These are phyloP conservation scores for Pyrenophora tritici-repentis DNA, from an alignment of 2,329 filamentous ascomycete species.

Conservation along the genomic window DNA sequence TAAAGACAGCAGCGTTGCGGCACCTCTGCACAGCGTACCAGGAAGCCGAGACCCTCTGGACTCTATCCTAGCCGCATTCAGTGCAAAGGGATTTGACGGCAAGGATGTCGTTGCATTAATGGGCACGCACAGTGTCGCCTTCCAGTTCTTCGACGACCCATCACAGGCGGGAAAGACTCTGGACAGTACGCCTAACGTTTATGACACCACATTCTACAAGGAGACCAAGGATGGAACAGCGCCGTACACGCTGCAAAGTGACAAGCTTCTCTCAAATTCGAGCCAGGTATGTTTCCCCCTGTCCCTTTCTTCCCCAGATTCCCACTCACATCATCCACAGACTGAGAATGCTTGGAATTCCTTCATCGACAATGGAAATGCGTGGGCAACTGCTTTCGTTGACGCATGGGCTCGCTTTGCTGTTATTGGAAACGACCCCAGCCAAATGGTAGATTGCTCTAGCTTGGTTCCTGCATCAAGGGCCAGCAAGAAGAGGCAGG, in stretches of 20 bases:
- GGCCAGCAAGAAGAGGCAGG: constrained; percentile 1
- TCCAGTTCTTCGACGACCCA: constrained; percentile 34
- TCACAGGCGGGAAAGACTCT: constrained; percentile 28
- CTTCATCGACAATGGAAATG: constrained; percentile 21
- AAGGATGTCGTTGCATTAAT: constrained; percentile 42
- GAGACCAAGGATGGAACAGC: constrained; percentile 35
- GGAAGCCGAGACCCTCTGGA: constrained; percentile 20
- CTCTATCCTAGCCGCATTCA: constrained; percentile 29
- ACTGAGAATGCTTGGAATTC: constrained; percentile 21
- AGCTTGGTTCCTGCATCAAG: constrained; percentile 16
- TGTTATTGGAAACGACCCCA: constrained; percentile 29
- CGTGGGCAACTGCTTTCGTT: constrained; percentile 28
- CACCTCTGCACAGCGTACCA: constrained; percentile 20
- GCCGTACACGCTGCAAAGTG: constrained; percentile 31
- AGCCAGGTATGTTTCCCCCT: constrained; percentile 12
- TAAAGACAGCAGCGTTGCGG: constrained; percentile 22
- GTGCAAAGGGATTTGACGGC: constrained; percentile 33
- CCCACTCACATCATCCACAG: constrained; percentile 9
- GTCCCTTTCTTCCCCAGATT: no score
- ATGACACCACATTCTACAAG: constrained; percentile 37
- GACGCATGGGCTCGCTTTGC: constrained; percentile 29
- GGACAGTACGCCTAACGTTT: constrained; percentile 36
- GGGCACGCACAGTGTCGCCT: constrained; percentile 37
- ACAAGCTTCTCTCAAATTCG: constrained; percentile 27
- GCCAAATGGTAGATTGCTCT: constrained; percentile 29